Conservation (phyloP, 2,329 filamentous ascomycete genomes). For the Sporothrix inflata region DNA sequence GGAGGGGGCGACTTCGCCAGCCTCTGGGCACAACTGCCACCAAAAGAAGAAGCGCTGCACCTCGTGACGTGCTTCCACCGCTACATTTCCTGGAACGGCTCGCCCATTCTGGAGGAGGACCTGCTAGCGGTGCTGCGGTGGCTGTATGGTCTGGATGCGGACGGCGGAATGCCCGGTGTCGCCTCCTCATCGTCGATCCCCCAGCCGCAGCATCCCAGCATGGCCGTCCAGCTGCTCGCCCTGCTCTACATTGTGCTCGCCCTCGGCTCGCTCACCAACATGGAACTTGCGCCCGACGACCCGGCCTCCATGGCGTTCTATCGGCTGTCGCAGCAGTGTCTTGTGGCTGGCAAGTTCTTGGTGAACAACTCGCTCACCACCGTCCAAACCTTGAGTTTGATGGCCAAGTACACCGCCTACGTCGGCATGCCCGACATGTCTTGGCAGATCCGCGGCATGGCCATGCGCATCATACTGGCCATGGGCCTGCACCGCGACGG, state of each 20-base stretch:
- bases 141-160: constrained; percentile 1
- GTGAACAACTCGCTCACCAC: constrained; percentile 19
- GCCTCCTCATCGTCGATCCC: too few relatives aligned
- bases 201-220: constrained; percentile 7
- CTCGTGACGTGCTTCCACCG: constrained; percentile 20
- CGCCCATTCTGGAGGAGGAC: constrained; percentile 14
- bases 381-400: constrained; percentile 12
- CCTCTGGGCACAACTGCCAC: constrained; percentile 12
- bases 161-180: neutral
- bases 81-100: constrained; percentile 22
- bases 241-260: constrained; percentile 18
- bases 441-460: constrained; percentile 22
- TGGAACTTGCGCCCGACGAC: constrained; percentile 22
- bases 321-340: constrained; percentile 20
- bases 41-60: constrained; percentile 20
- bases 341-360: constrained; percentile 15
- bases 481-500: constrained; percentile 27
- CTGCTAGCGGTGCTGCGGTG: neutral
- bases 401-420: constrained; percentile 24
- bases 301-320: constrained; percentile 14
- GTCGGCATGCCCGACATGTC: constrained; percentile 24
- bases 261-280: constrained; percentile 18
- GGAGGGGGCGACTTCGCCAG: neutral
- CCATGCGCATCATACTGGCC: constrained; percentile 19
- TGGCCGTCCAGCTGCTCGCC: constrained; percentile 21